Percentiles rank a stretch among this genome's conserved stretches.
phyloP scores from a whole-genome alignment of 768 basidiomycete genomes.

The Lanmaoa rubissima region DNA sequence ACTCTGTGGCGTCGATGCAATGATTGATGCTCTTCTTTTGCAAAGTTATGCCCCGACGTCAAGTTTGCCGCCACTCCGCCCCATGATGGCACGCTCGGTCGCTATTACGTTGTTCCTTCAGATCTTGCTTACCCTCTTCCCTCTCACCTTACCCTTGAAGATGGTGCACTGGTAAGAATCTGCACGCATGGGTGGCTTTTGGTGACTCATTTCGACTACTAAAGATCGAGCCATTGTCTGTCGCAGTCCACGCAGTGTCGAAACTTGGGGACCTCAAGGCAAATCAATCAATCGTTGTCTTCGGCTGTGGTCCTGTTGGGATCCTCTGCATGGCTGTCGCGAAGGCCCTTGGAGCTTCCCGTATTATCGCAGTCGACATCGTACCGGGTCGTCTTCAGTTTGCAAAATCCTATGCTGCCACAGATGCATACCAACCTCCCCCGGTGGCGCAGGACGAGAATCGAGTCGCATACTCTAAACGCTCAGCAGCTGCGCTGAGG shows the following conservation, averaged over 20 bases:
- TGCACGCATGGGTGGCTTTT: background rate
- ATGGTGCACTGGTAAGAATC: constrained; percentile 84
- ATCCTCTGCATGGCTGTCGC: constrained; percentile 95
- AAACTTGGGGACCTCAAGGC: constrained; percentile 71
- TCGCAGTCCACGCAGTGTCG: constrained; percentile 85
- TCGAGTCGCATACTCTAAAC: constrained; percentile 65
- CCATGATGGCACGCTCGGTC: constrained; percentile 82
- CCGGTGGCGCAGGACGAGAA: constrained; percentile 60
- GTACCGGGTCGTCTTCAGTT: constrained; percentile 76
- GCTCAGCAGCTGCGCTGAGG: constrained; percentile 68
- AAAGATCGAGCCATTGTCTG: constrained; percentile 93
- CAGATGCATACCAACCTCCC: constrained; percentile 68
- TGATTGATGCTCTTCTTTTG: background rate
- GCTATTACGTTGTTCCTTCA: constrained; percentile 84
- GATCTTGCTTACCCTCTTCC: constrained; percentile 85
- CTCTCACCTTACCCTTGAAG: constrained; percentile 81
- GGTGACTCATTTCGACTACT: background rate
- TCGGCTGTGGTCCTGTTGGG: constrained; percentile 89
- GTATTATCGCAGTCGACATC: constrained; percentile 84
- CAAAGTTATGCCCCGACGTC: constrained; percentile 80
- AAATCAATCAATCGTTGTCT: constrained; percentile 76
- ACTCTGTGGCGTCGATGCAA: background rate
- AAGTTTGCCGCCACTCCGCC: constrained; percentile 93
- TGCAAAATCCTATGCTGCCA: constrained; percentile 81
- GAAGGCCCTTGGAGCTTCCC: constrained; percentile 83